These are phyloP conservation scores for Eremothecium sinecaudum DNA, from an alignment of 1,139 yeast genomes.

Conservation along the genomic window DNA sequence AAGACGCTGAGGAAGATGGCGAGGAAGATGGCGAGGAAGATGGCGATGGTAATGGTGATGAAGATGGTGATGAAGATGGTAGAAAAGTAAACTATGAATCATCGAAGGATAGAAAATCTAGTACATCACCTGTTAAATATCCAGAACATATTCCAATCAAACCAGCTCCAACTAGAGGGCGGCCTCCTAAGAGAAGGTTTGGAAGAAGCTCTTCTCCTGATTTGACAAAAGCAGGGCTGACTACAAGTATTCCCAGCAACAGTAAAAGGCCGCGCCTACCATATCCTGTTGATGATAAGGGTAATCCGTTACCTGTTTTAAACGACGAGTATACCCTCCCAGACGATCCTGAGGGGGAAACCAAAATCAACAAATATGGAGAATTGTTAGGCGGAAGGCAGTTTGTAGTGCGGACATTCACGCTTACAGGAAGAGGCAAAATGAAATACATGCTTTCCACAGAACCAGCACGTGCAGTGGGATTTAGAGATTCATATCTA, in stretches of 20 bases:
- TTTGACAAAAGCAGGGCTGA: constrained; percentile 19
- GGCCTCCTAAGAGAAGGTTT: constrained; percentile 30
- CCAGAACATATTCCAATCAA: background rate
- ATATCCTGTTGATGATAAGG: constrained; percentile 34
- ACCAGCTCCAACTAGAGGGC: constrained; percentile 24
- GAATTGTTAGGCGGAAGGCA: constrained; percentile 64
- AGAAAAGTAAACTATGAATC: constrained; percentile 1
- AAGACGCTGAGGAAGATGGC: constrained; percentile 20
- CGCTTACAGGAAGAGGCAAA: constrained; percentile 63
- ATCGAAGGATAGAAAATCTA: background rate
- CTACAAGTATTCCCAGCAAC: constrained; percentile 9
- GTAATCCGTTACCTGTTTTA: constrained; percentile 43
- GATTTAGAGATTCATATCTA: constrained; percentile 86
- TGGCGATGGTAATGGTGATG: constrained; percentile 17
- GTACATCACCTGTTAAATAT: background rate
- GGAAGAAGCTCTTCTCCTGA: constrained; percentile 15
- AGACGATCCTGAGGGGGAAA: constrained; percentile 71
- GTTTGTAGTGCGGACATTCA: constrained; percentile 74
- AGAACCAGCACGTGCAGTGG: constrained; percentile 91
- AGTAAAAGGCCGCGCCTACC: constrained; percentile 18
- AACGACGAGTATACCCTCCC: constrained; percentile 79
- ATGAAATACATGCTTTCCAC: constrained; percentile 82
- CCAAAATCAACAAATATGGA: constrained; percentile 63
- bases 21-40: constrained; percentile 22
- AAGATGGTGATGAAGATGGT: constrained; percentile 17